These are phyloP conservation scores for Amauroascus verrucosus DNA, from an alignment of 2,329 filamentous ascomycete species.

Conservation along the genomic window DNA sequence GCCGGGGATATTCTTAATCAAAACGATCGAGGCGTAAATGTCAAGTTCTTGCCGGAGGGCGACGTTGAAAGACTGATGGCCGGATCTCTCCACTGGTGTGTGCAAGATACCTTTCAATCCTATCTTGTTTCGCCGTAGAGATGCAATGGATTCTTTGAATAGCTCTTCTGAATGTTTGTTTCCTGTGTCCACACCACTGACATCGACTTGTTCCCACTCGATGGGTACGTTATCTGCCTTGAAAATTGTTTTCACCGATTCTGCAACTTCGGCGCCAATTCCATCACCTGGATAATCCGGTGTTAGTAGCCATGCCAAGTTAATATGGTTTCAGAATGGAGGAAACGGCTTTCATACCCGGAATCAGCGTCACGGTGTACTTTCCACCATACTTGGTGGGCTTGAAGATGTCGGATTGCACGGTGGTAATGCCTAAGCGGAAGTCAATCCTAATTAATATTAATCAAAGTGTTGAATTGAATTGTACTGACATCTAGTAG, in stretches of 20 bases:
- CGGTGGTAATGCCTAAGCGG: slow-evolving; percentile 57
- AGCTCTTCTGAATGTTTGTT: slow-evolving; percentile 84
- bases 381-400: slow-evolving; percentile 98
- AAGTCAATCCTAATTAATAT: not conserved
- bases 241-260: slow-evolving; percentile 98
- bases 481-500: slow-evolving; percentile 44
- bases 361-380: slow-evolving; percentile 97
- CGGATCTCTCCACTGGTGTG: slow-evolving; percentile 91
- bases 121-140: slow-evolving; percentile 95
- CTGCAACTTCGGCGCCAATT: slow-evolving; percentile 94
- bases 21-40: slow-evolving; percentile 94
- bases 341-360: slow-evolving; percentile 48
- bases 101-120: slow-evolving; percentile 98
- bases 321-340: slow-evolving; percentile 16
- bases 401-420: slow-evolving; percentile 96
- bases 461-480: not conserved
- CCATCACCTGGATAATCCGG: slow-evolving; percentile 55
- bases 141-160: slow-evolving; percentile 90
- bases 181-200: slow-evolving; percentile 77
- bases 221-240: slow-evolving; percentile 98
- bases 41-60: slow-evolving; percentile 98
- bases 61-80: slow-evolving; percentile 99
- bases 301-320: not conserved
- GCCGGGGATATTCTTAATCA: slow-evolving; percentile 99
- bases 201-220: slow-evolving; percentile 97